phyloP scores from a whole-genome alignment of 2,329 filamentous ascomycete genomes.

The Seiridium unicorne region DNA sequence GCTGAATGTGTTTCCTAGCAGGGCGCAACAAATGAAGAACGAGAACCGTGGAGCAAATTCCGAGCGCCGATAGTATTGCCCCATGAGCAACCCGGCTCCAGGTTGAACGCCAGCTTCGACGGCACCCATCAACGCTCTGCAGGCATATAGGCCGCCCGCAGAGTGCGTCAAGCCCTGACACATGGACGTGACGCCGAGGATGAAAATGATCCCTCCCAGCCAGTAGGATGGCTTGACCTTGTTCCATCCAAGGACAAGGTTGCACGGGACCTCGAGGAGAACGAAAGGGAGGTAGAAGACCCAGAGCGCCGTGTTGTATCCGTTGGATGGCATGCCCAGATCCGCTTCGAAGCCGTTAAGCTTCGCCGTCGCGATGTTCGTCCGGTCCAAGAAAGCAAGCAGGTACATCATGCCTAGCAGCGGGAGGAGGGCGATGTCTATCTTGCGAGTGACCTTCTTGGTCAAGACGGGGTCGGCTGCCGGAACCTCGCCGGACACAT shows the following conservation, averaged over 20 bases:
- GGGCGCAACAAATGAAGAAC: neutral
- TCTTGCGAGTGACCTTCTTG: constrained; percentile 5
- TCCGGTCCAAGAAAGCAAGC: constrained; percentile 3
- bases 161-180: neutral
- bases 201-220: neutral
- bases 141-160: constrained; percentile 1
- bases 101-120: constrained; percentile 1
- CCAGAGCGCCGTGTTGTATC: constrained; percentile 7
- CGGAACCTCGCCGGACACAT: neutral
- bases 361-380: constrained; percentile 4
- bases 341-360: constrained; percentile 4
- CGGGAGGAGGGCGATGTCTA: neutral
- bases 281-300: constrained; percentile 5
- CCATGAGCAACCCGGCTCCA: constrained; percentile 1
- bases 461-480: neutral
- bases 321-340: constrained; percentile 3
- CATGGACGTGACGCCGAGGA: neutral
- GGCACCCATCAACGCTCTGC: neutral
- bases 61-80: neutral
- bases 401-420: constrained; percentile 2
- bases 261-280: constrained; percentile 1
- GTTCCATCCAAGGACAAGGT: neutral
- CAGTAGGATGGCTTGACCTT: neutral
- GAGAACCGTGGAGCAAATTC: constrained; percentile 1
- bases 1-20: constrained; percentile 2